Base-by-base conservation (phyloP, 2,329 filamentous ascomycete genomes). In the Seiridium unicorne region DNA sequence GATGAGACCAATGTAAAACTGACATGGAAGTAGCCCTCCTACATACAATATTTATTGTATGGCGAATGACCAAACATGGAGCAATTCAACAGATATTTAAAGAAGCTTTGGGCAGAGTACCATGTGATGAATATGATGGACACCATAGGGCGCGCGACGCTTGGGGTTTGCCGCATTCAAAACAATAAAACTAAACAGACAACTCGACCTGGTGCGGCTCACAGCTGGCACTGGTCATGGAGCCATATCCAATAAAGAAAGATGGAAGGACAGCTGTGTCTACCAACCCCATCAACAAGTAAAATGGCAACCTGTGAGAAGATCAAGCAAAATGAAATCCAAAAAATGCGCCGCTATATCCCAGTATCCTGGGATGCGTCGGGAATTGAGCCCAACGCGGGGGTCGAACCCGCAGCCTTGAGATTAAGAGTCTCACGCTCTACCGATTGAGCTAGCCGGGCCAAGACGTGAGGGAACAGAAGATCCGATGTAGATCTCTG, bases 381-480 rank as follows among this genome's bases (percentile, higher is more conserved):
- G 63, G 70, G 70, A 72, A 68, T 72, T 72, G 70, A 74, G 73
- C 72, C 72, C 72, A 66, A 74, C 70, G 76, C 74, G 76, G 77
- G 76, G 76, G 75, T 77, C 76, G 72, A 63, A 63, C 69, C 67
- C 66, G 66, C 66, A 66, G 62, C 66, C 66, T 70, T 68, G 66
- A 69, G 65, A 84, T 69, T 78, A 79, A 79, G 85, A 88, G 85
- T 87, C 85, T 86, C 81, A 87, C 84, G 84, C 84, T 88, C 85
- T 88, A 87, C 83, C 82, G 82, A 85, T 85, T 86, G 83, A 85
- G 83, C 83, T 85, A 86, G 79, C 80, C 79, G 76, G 80, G 80
- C 60, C 18, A 26, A 26, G 18, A 26, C 18, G 18, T 26, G 18
- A 26, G 18, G 18, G 18, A 26, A 26, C 18, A 26, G 18, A 26